Percentiles rank a stretch among this genome's conserved stretches.
These are phyloP conservation scores for Gossypium anomalum DNA, from an alignment of 345 rosid species.

Conservation along the genomic window DNA sequence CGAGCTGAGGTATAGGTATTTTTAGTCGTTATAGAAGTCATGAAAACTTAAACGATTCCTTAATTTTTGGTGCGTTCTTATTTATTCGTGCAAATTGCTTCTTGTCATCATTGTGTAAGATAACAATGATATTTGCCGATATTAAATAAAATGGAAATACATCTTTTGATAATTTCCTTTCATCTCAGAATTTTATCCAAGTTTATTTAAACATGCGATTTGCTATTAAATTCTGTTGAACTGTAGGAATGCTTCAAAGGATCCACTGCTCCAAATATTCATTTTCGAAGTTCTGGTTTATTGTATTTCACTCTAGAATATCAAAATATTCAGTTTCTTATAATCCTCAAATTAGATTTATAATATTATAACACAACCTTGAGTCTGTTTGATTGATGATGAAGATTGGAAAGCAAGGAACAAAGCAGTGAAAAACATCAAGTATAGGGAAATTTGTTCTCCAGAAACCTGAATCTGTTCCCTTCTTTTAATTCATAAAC, in stretches of 20 bases:
- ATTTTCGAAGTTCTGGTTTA: background rate
- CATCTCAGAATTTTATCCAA: background rate
- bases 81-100: background rate
- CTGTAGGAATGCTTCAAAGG: background rate
- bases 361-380: background rate
- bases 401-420: background rate
- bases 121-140: background rate
- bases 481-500: background rate
- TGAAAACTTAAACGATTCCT: background rate
- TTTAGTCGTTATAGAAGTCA: slow-evolving; percentile 2
- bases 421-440: background rate
- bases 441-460: too few relatives aligned
- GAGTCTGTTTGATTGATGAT: background rate
- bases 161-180: background rate
- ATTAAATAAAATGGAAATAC: background rate
- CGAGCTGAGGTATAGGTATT: slow-evolving; percentile 41
- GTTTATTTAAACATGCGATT: too few relatives aligned
- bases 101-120: background rate
- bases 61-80: background rate
- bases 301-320: background rate
- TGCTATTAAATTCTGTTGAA: slow-evolving; percentile 2
- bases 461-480: background rate
- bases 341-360: background rate
- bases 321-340: background rate
- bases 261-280: background rate